Evolutionary conservation across 257 asterid genomes (phyloP), one percentile per base, ranked within the genome.

Genomic region (Scutellaria minor): DNA sequence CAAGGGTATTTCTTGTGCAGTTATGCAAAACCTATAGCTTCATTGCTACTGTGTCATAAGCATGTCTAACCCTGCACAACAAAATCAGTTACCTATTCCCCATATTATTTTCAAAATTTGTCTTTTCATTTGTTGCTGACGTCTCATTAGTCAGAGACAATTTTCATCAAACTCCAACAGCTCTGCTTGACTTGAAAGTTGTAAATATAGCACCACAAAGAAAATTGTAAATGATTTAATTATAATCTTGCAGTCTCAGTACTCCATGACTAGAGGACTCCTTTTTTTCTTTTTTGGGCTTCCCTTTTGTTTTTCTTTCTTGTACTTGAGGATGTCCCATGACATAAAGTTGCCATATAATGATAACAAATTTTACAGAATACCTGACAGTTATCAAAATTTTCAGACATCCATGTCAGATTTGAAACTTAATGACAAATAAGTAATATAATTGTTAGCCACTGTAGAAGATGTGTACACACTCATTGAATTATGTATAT

Each of bases 321-420:
- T 64, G 42, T 47, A 48, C 42, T 47, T 37, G 47, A 22, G 67
- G 39, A 60, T 54, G 55, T 71, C 74, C 55, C 67, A 46, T 50
- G 67, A 56, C 75, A 68, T 40, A 18, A 71, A 66, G n/a, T 48
- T 55, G 55, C 65, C 63, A 57, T 13, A 22, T 63, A 55, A 56
- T 31, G 35, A 58, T 14, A 53, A 68, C 35, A 42, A 59, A 55
- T n/a, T 60, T 51, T 69, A 22, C 45, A 51, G 51, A 73, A 61
- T 27, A 74, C 68, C 44, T 13, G 9, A 48, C 27, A 52, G 44
- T 44, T 39, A 45, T 13, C 24, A 68, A 7, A 1, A 60, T 45
- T 61, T 56, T 46, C n/a, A 5, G 69, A 65, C 66, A 65, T 71
- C 6, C 45, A 55, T 47, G 67, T 51, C 39, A 64, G 15, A 20